phyloP scores from a whole-genome alignment of 306 rosid genomes.

The Trifolium pratense region DNA sequence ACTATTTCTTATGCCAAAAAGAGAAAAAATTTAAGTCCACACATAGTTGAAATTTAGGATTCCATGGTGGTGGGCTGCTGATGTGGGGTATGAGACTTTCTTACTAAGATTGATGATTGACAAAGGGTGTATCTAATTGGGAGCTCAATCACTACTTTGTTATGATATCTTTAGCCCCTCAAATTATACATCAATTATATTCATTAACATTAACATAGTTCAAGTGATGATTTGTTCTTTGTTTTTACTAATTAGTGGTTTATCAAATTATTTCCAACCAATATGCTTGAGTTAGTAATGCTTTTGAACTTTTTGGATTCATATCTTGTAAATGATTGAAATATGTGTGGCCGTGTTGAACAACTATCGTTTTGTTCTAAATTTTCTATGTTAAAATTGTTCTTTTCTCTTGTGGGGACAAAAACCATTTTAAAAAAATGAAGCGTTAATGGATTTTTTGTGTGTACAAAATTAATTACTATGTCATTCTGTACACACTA shows the following conservation, averaged over 20 bases:
- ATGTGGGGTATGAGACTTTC: slow-evolving; percentile 60
- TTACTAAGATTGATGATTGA: slow-evolving; percentile 49
- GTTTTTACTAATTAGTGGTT: slow-evolving; percentile 24
- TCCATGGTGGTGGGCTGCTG: slow-evolving; percentile 55
- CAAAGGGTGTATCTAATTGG: slow-evolving; percentile 15
- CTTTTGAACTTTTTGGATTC: slow-evolving; percentile 32
- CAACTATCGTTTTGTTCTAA: slow-evolving; percentile 23
- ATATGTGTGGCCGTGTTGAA: not conserved
- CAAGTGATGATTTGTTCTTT: slow-evolving; percentile 26
- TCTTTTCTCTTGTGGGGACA: slow-evolving; percentile 41
- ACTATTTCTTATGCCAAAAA: not conserved
- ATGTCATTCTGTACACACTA: slow-evolving; percentile 2
- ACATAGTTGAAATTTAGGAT: slow-evolving; percentile 19
- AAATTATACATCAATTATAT: slow-evolving; percentile 12
- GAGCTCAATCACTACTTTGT: slow-evolving; percentile 34
- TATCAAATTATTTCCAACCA: slow-evolving; percentile 23
- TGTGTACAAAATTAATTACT: slow-evolving; percentile 28
- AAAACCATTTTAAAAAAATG: not conserved
- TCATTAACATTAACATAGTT: slow-evolving; percentile 29
- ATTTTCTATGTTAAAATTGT: not conserved
- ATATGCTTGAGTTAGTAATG: slow-evolving; percentile 1
- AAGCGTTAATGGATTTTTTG: not conserved
- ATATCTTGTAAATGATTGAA: slow-evolving; percentile 40
- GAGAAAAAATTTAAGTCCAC: not conserved
- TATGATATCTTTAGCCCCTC: not conserved